A percentile compares a stretch with the other conserved stretches of the same genome.
These are phyloP conservation scores for Metschnikowia amazonensis DNA, from an alignment of 805 yeast genomes.

Conservation along the genomic window DNA sequence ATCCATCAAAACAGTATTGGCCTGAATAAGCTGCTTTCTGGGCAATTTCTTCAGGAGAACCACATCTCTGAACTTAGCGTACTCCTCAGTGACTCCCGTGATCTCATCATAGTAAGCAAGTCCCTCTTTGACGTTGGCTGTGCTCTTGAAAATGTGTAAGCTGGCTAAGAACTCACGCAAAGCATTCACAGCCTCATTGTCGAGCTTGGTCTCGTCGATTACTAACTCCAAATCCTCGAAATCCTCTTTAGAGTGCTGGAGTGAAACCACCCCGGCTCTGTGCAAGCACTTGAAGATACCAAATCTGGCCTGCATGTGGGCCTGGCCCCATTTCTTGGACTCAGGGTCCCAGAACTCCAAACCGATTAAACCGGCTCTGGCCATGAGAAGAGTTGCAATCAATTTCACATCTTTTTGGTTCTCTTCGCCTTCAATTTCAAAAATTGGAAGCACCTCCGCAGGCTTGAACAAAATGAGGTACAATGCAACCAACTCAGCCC, in stretches of 20 bases:
- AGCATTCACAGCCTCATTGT: constrained; percentile 66
- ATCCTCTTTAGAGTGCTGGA: constrained; percentile 46
- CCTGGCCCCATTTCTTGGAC: constrained; percentile 85
- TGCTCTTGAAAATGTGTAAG: constrained; percentile 74
- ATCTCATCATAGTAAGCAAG: constrained; percentile 58
- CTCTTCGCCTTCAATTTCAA: constrained; percentile 56
- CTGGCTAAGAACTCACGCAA: constrained; percentile 66
- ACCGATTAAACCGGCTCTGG: constrained; percentile 80
- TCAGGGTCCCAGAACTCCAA: constrained; percentile 86
- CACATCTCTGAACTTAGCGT: constrained; percentile 61
- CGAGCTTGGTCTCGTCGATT: constrained; percentile 60
- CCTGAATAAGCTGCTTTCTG: constrained; percentile 80
- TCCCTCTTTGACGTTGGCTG: constrained; percentile 69
- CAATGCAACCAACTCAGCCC: constrained; percentile 89
- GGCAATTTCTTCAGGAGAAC: constrained; percentile 75
- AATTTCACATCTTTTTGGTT: constrained; percentile 63
- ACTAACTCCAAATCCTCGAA: constrained; percentile 58
- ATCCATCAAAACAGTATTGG: constrained; percentile 54
- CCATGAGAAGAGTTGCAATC: constrained; percentile 75
- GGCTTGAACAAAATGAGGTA: constrained; percentile 65
- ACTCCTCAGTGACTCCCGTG: constrained; percentile 62
- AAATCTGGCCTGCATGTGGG: constrained; percentile 91
- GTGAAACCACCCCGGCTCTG: constrained; percentile 59
- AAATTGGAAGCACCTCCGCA: constrained; percentile 59
- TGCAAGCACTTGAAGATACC: constrained; percentile 76